Conservation (phyloP, 2,329 filamentous ascomycete genomes). For the Epichloe scottii region DNA sequence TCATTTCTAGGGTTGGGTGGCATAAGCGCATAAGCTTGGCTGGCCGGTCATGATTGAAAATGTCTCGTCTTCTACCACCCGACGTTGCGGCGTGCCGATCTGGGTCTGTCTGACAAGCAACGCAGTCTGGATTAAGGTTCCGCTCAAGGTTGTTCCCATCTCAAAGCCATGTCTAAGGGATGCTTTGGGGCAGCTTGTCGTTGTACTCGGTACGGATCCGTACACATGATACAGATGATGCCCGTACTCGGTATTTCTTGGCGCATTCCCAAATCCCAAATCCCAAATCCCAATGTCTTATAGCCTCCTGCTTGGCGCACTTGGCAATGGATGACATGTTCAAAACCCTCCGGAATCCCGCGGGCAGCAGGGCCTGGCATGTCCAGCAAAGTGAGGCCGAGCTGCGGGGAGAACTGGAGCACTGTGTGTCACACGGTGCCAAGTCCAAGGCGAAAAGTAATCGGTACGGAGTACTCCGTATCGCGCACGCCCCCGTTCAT, state of each 20-base stretch:
- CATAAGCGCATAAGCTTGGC: no score
- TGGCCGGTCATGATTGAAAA: no score
- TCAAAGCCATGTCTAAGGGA: conserved; percentile 8
- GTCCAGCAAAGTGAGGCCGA: not conserved
- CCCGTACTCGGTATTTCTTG: not conserved
- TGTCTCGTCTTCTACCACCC: not conserved
- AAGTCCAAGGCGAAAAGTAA: conserved; percentile 3
- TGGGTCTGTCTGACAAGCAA: conserved; percentile 4
- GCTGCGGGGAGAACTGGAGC: not conserved
- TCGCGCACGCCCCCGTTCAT: not conserved
- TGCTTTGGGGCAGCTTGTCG: not conserved
- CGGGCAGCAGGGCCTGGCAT: not conserved
- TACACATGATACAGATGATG: no score
- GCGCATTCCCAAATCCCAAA: not conserved
- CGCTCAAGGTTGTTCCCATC: conserved; percentile 11
- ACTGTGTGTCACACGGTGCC: conserved; percentile 8
- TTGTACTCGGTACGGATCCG: not conserved
- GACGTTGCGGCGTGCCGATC: conserved; percentile 3
- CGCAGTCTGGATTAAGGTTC: conserved; percentile 10
- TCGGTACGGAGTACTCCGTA: not conserved
- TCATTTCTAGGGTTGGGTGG: not conserved
- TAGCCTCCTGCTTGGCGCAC: not conserved
- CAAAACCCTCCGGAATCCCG: conserved; percentile 1
- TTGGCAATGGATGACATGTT: not conserved
- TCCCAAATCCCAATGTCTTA: not conserved